A percentile compares a stretch with the other conserved stretches of the same genome.
Conservation (phyloP, 345 rosid genomes). For the Ricinus communis region DNA sequence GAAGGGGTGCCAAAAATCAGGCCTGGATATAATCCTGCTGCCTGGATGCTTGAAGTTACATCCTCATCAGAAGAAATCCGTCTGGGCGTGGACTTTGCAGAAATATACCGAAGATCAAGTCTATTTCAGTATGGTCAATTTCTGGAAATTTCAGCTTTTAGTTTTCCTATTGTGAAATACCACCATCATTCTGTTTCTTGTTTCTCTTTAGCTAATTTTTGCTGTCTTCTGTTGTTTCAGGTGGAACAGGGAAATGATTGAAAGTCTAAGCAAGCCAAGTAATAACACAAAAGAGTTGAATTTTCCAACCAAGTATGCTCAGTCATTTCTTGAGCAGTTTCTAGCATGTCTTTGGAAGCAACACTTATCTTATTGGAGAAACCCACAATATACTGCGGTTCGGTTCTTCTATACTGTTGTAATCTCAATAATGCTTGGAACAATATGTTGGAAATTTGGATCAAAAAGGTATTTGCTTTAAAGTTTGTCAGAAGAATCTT, state of each 20-base stretch:
- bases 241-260: conserved; percentile 66
- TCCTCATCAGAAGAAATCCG: conserved; percentile 70
- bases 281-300: conserved; percentile 58
- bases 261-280: conserved; percentile 73
- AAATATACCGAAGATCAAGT: conserved; percentile 66
- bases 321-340: conserved; percentile 69
- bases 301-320: conserved; percentile 82
- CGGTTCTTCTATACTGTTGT: conserved; percentile 92
- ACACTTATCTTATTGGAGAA: conserved; percentile 92
- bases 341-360: conserved; percentile 96
- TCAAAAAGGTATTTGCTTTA: conserved; percentile 55
- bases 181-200: neutral
- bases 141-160: conserved; percentile 11
- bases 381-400: conserved; percentile 96
- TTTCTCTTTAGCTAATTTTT: conserved; percentile 20
- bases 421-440: conserved; percentile 92
- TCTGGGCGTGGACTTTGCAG: conserved; percentile 84
- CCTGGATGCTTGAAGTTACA: conserved; percentile 98
- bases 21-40: conserved; percentile 86
- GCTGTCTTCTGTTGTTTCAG: conserved; percentile 41
- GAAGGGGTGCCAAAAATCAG: conserved; percentile 85
- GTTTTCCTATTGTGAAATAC: neutral
- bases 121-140: conserved; percentile 61
- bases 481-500: conserved; percentile 6
- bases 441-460: conserved; percentile 96